phyloP scores from a whole-genome alignment of 495 filamentous ascomycete species.

The Trichoderma reesei region DNA sequence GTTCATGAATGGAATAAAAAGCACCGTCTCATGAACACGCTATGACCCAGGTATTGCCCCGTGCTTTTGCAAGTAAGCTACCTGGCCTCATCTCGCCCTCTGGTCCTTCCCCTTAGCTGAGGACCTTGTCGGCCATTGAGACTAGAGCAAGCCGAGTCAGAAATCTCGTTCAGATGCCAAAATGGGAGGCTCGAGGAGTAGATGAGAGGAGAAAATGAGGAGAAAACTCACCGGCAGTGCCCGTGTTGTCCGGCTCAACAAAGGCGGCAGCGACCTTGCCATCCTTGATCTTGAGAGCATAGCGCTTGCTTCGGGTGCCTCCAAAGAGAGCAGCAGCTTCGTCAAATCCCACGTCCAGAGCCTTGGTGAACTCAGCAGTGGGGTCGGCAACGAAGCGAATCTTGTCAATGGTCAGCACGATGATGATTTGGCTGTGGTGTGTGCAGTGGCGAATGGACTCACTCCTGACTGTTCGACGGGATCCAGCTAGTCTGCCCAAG shows the following conservation, averaged over 20 bases:
- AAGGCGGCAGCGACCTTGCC: constrained; percentile 67
- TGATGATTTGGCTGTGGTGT: neutral
- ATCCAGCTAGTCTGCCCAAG: constrained; percentile 69
- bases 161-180: neutral
- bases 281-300: constrained; percentile 67
- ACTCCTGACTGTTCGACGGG: constrained; percentile 62
- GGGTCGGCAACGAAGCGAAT: constrained; percentile 91
- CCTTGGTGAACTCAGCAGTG: constrained; percentile 69
- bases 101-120: constrained; percentile 30
- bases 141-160: constrained; percentile 12
- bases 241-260: constrained; percentile 91
- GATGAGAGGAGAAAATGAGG: too few species aligned
- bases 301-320: constrained; percentile 76
- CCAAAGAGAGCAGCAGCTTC: constrained; percentile 69
- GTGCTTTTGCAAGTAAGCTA: neutral
- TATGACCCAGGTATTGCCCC: too few species aligned
- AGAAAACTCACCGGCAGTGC: constrained; percentile 58
- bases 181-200: too few species aligned
- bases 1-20: too few species aligned
- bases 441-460: constrained; percentile 30
- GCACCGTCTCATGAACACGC: too few species aligned
- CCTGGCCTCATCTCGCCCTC: neutral
- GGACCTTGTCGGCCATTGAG: constrained; percentile 55
- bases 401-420: constrained; percentile 17
- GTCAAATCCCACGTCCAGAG: constrained; percentile 78